Percentiles rank a stretch among this genome's conserved stretches.
Evolutionary conservation across 345 rosid genomes (phyloP).

Genomic region (Lepidium sativum): DNA sequence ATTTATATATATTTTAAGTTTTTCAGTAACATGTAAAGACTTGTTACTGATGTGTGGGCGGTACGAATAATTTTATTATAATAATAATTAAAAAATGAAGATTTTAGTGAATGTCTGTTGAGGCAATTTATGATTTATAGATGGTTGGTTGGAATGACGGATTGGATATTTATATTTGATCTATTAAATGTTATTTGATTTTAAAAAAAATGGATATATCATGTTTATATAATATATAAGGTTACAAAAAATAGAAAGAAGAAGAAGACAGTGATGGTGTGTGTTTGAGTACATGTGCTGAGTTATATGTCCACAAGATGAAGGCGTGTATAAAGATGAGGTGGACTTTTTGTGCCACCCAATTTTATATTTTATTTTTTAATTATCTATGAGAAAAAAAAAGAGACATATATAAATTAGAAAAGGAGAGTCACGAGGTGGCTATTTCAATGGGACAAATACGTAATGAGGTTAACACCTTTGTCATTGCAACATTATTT

Average conservation of each 20-base stretch:
- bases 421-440: conserved; percentile 22
- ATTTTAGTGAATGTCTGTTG: conserved; percentile 21
- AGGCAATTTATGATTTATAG: conserved; percentile 14
- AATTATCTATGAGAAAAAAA: background rate
- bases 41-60: conserved; percentile 23
- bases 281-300: conserved; percentile 18
- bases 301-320: conserved; percentile 21
- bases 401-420: background rate
- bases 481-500: conserved; percentile 13
- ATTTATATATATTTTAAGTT: background rate
- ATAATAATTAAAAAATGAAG: background rate
- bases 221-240: background rate
- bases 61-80: conserved; percentile 1
- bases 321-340: conserved; percentile 26
- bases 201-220: background rate
- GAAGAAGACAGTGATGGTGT: conserved; percentile 21
- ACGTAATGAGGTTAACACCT: conserved; percentile 14
- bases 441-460: conserved; percentile 19
- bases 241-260: background rate
- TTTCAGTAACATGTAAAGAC: conserved; percentile 24
- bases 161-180: background rate
- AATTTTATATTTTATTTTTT: background rate
- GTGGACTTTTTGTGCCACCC: conserved; percentile 33
- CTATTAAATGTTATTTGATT: background rate
- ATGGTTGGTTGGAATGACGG: background rate